Evolutionary conservation across 225 moss, liverwort and hornwort genomes (phyloP), one percentile per base, ranked within the genome.

Genomic region (Pseudisothecium myosuroides): DNA sequence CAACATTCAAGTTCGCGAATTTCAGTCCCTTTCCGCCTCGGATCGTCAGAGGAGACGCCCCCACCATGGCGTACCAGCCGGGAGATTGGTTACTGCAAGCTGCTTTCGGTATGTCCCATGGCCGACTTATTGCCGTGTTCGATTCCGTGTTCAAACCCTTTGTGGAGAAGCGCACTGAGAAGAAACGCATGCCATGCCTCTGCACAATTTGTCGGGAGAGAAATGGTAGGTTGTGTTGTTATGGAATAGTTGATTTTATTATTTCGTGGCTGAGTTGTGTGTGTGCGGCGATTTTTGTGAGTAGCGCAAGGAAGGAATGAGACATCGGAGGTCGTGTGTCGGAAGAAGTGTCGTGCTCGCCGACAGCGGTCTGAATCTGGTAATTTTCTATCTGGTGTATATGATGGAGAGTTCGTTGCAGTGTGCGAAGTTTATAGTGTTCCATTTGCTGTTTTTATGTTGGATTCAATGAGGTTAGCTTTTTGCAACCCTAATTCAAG

Each of bases 261-360:
- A 34, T 59, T 72, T 74, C 36, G 60, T 76, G 81, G 27, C 79
- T 90, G 47, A 91, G 45, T 60, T 76, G 64, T 54, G 74, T 69
- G 79, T 27, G 47, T 56, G 11, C 78, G 80, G 55, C 56, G 52
- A 71, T 71, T 80, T 14, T 83, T 88, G 83, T 93, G 84, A 24
- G 77, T 85, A 98, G 97, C 93, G 14, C 93, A 92, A 78, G 95
- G 95, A 89, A 94, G 94, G 81, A 96, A 95, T 62, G 96, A 99
- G 93, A 93, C 96, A 27, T 91, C 93, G 60, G 95, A 96, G 80
- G 96, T 96, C n/a, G 85, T 96, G 71, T 89, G 94, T 67, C 93
- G 96, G 60, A 97, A 95, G 82, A 98, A 96, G 87, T 87, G 93
- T 47, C 97, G 97, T 31, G 92, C 97, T 68, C 96, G 93, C 86